Base-by-base conservation (phyloP, 169 alveolate genomes). In the Haemoproteus tartakovskyi region DNA sequence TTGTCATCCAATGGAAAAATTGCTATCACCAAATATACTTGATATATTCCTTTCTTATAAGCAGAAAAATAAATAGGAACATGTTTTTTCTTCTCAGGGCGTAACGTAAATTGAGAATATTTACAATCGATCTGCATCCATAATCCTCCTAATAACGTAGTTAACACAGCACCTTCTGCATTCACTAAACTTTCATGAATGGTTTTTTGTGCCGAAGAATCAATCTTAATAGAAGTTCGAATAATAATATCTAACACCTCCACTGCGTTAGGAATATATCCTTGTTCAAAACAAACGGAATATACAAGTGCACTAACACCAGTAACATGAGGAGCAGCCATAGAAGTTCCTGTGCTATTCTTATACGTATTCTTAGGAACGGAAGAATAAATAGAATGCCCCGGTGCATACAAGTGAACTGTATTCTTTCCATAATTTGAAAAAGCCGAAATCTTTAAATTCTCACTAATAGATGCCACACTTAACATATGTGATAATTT, bases 301-400 rank as follows among this genome's bases (percentile, higher is more conserved):
- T 79, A 67, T 24, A 85, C 36, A 19, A 85, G 61, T 19, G 78
- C 79, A 48, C 40, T 30, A 0, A 85, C 85, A 21, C 87, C 90
- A 22, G 84, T 50, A 51, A 85, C 82, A 36, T 79, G 85, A 11
- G 84, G 87, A n/a, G 87, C 80, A 9, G 90, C 90, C 83, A 79
- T 61, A 12, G 90, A 85, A 0, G 80, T 60, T 2, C 90, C 90
- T 51, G 85, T 80, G 4, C 36, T 70, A 14, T 46, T 43, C 30
- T 60, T 79, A 67, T 48, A 79, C 24, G 85, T 36, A 19, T 85
- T 85, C 14, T 63, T 61, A 5, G 82, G 70, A 1, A 62, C 54
- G 2, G 74, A 38, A 22, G 87, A 79, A 51, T 79, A 79, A 36
- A 85, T 78, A 21, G 63, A 60, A 22, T 78, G 62, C 2, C 87